Base-by-base conservation (phyloP, 148 eudicot genomes). In the Suaeda aralocaspica region DNA sequence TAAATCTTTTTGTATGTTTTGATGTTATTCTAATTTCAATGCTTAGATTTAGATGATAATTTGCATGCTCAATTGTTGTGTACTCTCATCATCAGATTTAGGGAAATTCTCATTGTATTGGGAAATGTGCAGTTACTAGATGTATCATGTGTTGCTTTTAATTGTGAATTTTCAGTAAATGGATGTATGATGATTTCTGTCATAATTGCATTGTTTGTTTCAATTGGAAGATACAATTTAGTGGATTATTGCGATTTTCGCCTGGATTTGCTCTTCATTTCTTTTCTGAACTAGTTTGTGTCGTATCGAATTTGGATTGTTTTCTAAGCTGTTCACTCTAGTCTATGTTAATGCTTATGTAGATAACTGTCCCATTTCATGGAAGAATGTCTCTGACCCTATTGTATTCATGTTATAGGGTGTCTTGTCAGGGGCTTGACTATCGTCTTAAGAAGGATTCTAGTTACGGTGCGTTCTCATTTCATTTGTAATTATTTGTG, bases 381-480 rank as follows among this genome's bases (percentile, higher is more conserved):
- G 0, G 49, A 36, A 45, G 19, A 58, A 29, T 33, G 14, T 24
- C n/a, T 57, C 67, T 68, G 68, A 72, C 57, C 5, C 24, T 70
- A 2, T 58, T 63, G 42, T 41, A 13, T 25, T 44, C 15, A 13
- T 51, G 25, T 51, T 49, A 2, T 52, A 88, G 85, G 49, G 71
- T 82, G 60, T 75, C 82, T 68, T 87, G 96, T 89, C 78, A 81
- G 45, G 78, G 78, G 59, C 84, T 72, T 16, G 85, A 78, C 46
- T 76, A 64, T 72, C 53, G 49, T 51, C 63, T 81, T 24, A 80
- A 65, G 69, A 86, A 79, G 57, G 84, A 78, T 46, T 9, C 78
- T 39, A 74, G 72, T 74, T 63, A 77, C 25, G 92, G 97, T 92
- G 52, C 84, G 82, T 10, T 26, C 36, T 71, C 33, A 5, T n/a